Evolutionary conservation across 352 stramenopile genomes (phyloP).

Genomic region (Pythium plurisporium): DNA sequence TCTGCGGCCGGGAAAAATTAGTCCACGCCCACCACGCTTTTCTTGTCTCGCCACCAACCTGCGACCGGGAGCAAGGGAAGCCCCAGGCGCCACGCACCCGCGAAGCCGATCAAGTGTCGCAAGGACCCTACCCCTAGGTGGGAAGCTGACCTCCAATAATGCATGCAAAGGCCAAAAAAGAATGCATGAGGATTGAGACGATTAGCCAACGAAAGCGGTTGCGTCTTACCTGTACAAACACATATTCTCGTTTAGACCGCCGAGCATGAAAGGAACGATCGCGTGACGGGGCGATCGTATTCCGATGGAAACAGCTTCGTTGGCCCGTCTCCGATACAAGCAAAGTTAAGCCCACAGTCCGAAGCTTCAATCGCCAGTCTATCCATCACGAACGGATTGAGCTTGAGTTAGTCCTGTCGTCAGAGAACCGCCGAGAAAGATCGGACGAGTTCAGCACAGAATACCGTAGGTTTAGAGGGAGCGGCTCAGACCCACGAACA

Average conservation of each 20-base stretch:
- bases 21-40: not conserved
- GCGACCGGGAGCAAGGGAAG: slow-evolving; percentile 5
- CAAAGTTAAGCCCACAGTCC: not conserved
- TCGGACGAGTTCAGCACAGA: too few relatives aligned
- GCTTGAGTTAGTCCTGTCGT: not conserved
- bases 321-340: not conserved
- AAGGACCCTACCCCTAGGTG: slow-evolving; percentile 16
- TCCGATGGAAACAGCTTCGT: not conserved
- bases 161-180: slow-evolving; percentile 16
- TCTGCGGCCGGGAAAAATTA: slow-evolving; percentile 18
- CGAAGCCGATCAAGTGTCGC: slow-evolving; percentile 15
- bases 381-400: not conserved
- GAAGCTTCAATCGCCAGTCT: not conserved
- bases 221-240: slow-evolving; percentile 3
- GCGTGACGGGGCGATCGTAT: slow-evolving; percentile 11
- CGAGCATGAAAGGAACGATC: not conserved
- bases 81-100: slow-evolving; percentile 24
- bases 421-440: too few relatives aligned
- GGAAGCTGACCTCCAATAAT: slow-evolving; percentile 6
- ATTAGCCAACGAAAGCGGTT: too few relatives aligned
- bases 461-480: too few relatives aligned
- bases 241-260: not conserved
- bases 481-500: too few relatives aligned
- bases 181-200: slow-evolving; percentile 9
- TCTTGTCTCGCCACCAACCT: slow-evolving; percentile 16